Base-by-base conservation (phyloP, 2,329 filamentous ascomycete species). In the Dactylonectria macrodidyma region DNA sequence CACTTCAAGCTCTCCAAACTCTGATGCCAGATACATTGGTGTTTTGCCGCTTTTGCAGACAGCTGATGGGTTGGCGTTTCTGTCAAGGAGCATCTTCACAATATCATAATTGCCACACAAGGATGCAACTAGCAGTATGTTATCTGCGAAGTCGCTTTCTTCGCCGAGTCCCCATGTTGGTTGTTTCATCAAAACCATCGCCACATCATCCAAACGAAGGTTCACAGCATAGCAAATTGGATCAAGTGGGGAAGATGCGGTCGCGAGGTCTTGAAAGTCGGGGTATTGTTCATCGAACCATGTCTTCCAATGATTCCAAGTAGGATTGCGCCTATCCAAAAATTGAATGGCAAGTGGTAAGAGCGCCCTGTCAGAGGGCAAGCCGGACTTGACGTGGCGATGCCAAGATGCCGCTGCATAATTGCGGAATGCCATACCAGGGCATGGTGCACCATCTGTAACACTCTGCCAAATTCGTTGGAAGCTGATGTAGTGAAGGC, bases 391-490 rank as follows among this genome's bases (percentile, higher is more conserved):
- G 24, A 33, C 12, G n/a, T 51, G 8, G 24, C 30, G 48, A 51
- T 51, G 48, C 48, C 48, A 51, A 30, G 48, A 51, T 22, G 24
- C 48, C n/a, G 48, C 24, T 51, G 48, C 48, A 11, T 51, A 51
- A 22, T 51, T 5, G 48, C 48, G 24, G 48, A 51, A 51, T 51
- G 24, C 30, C 12, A 30, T 33, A 22, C 11, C 11, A 10, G 30
- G 48, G 16, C 48, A 51, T 22, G 48, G 24, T 11, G 48, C 5
- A 22, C 30, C 7, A 51, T 33, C 48, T n/a, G 48, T 7, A 22
- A 11, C 24, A 7, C n/a, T 22, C 30, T 51, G 48, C 48, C 24
- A 51, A 26, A 33, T 11, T 51, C 48, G 48, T 12, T n/a, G 38
- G 38, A 12, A 41, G 14, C 5, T 41, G 14, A 41, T 41, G 14